These are phyloP conservation scores for Aspergillus fumigatiaffinis DNA, from an alignment of 2,329 filamentous ascomycete species.

Conservation along the genomic window DNA sequence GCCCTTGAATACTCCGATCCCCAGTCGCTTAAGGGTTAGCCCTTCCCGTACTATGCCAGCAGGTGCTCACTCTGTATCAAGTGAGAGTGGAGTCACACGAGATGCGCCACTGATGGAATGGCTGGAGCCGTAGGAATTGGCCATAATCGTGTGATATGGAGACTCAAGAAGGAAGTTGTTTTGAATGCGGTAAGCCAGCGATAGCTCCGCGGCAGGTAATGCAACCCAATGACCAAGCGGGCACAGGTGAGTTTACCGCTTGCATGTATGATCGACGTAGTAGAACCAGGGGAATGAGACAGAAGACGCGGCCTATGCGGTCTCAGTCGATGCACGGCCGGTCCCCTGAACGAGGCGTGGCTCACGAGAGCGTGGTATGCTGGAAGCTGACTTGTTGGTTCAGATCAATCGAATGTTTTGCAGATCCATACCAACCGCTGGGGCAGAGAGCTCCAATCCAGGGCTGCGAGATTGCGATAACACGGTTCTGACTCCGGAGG, in stretches of 20 bases:
- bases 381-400: neutral
- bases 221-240: conserved; percentile 1
- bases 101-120: neutral
- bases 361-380: neutral
- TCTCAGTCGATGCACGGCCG: neutral
- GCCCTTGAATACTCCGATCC: neutral
- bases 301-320: neutral
- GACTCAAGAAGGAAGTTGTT: neutral
- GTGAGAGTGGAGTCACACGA: neutral
- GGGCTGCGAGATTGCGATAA: neutral
- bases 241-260: neutral
- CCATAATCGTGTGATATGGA: neutral
- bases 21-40: neutral
- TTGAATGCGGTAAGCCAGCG: neutral
- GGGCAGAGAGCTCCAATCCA: neutral
- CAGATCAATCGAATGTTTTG: neutral
- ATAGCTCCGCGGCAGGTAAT: neutral
- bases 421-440: conserved; percentile 18
- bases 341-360: neutral
- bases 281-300: conserved; percentile 15
- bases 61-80: neutral
- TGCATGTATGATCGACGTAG: conserved; percentile 9
- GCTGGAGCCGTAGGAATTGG: neutral
- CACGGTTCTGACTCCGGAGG: neutral
- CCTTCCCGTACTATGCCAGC: neutral